Evolutionary conservation across 2,329 filamentous ascomycete genomes (phyloP).

Genomic region (Cordyceps cateniannulata): DNA sequence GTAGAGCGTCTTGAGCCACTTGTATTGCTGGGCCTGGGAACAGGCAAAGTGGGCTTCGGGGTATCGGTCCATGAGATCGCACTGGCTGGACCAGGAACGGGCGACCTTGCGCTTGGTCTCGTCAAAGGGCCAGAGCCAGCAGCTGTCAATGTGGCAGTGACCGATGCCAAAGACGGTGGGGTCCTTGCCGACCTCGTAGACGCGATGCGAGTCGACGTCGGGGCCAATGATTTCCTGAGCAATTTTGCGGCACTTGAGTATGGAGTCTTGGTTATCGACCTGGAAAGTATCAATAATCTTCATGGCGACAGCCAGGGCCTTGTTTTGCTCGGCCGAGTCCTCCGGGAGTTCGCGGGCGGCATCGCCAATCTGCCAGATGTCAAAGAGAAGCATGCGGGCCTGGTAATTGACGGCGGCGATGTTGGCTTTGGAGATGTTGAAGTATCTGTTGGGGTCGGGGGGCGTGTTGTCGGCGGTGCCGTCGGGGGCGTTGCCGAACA

Average conservation of each 20-base stretch:
- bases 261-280: conserved; percentile 68
- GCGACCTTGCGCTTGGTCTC: conserved; percentile 97
- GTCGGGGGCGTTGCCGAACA: conserved; percentile 89
- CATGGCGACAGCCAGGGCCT: conserved; percentile 77
- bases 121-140: conserved; percentile 97
- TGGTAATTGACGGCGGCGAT: conserved; percentile 86
- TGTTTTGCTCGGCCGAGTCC: conserved; percentile 83
- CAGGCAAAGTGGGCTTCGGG: conserved; percentile 88
- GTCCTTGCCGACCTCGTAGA: conserved; percentile 70
- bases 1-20: conserved; percentile 90
- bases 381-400: conserved; percentile 76
- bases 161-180: conserved; percentile 83
- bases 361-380: conserved; percentile 95
- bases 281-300: conserved; percentile 88
- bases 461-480: conserved; percentile 78
- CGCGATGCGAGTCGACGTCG: conserved; percentile 71
- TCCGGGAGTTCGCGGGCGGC: conserved; percentile 85
- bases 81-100: conserved; percentile 94
- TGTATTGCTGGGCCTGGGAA: conserved; percentile 95
- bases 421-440: conserved; percentile 66
- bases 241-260: conserved; percentile 74
- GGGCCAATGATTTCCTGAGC: conserved; percentile 77
- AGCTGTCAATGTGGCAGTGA: conserved; percentile 96
- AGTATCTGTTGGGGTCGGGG: conserved; percentile 78
- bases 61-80: conserved; percentile 89